phyloP scores from a whole-genome alignment of 345 rosid species.

The Melastoma malabathricum region DNA sequence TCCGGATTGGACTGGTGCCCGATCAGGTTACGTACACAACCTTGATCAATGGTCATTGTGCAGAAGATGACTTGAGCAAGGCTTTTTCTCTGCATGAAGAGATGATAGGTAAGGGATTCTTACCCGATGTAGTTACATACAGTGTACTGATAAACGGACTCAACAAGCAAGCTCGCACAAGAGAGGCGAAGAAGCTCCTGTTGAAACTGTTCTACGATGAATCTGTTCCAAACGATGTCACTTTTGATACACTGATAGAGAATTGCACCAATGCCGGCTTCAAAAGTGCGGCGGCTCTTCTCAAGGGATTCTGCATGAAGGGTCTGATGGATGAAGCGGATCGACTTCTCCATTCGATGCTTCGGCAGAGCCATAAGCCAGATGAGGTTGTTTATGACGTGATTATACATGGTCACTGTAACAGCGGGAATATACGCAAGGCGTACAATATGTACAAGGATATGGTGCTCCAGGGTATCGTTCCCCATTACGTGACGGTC shows the following conservation, averaged over 20 bases:
- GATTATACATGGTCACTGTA: constrained; percentile 76
- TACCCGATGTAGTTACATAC: constrained; percentile 83
- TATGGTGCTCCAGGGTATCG: constrained; percentile 40
- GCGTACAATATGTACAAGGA: constrained; percentile 56
- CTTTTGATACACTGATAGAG: constrained; percentile 56
- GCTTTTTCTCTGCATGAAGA: constrained; percentile 63
- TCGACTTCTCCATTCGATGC: constrained; percentile 50
- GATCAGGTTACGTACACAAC: constrained; percentile 69
- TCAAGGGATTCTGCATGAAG: constrained; percentile 88
- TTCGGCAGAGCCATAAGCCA: constrained; percentile 43
- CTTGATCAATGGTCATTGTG: constrained; percentile 61
- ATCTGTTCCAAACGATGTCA: constrained; percentile 50
- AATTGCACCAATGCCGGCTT: constrained; percentile 52
- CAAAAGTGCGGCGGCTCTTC: constrained; percentile 48
- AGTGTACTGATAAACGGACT: constrained; percentile 84
- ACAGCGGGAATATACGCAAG: constrained; percentile 40
- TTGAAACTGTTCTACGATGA: constrained; percentile 70
- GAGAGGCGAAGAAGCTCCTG: constrained; percentile 72
- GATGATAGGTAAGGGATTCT: constrained; percentile 60
- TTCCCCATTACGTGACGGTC: constrained; percentile 58
- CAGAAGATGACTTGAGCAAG: constrained; percentile 40
- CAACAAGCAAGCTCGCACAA: constrained; percentile 65
- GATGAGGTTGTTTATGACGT: constrained; percentile 59
- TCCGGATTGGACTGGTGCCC: constrained; percentile 29
- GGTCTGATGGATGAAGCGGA: constrained; percentile 88